phyloP scores from a whole-genome alignment of 106 monocot genomes.

The Acanthochlamys bracteata region DNA sequence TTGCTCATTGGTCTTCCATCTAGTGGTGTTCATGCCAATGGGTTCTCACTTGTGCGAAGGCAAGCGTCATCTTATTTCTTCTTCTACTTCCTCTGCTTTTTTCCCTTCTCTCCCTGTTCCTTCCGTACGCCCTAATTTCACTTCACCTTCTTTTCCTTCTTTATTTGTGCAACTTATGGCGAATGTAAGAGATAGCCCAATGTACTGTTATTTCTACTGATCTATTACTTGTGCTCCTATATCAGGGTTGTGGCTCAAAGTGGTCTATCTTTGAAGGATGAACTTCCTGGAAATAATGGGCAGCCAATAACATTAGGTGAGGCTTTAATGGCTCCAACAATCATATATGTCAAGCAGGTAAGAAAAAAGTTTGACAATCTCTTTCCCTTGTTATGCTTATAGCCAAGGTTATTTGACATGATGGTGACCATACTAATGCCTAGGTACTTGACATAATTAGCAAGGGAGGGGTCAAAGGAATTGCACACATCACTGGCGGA shows the following conservation, averaged over 20 bases:
- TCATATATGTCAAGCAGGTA: conserved; percentile 96
- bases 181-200: no score
- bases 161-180: no score
- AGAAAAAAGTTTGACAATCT: no score
- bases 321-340: conserved; percentile 86
- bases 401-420: no score
- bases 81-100: background rate
- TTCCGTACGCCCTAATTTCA: background rate
- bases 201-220: no score
- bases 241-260: conserved; percentile 65
- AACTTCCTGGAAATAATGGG: conserved; percentile 47
- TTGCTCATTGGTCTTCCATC: conserved; percentile 90
- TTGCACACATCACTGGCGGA: conserved; percentile 96
- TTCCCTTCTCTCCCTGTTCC: background rate
- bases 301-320: conserved; percentile 55
- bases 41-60: conserved; percentile 97
- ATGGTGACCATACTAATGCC: no score
- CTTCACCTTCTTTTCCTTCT: no score
- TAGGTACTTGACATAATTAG: conserved; percentile 84
- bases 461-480: conserved; percentile 91
- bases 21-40: conserved; percentile 95
- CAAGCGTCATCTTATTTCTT: no score
- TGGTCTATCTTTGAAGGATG: conserved; percentile 56
- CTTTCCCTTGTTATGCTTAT: no score
- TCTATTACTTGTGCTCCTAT: no score